Conservation (phyloP, 2,329 filamentous ascomycete genomes). For the Penicillium glabrum region DNA sequence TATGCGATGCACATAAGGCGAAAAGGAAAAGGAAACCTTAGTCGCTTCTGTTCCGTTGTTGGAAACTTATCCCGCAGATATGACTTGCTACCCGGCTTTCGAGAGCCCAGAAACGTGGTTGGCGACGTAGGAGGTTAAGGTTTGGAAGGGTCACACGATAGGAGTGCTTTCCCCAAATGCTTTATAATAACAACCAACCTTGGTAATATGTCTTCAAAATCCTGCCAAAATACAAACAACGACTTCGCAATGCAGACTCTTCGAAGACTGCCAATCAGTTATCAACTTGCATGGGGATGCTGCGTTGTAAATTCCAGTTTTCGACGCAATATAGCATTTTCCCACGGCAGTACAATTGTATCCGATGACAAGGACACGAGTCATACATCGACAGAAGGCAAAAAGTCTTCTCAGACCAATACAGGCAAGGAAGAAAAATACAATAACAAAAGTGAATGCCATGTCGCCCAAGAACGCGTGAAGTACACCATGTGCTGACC, state of each 20-base stretch:
- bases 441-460: neutral
- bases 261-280: neutral
- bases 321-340: neutral
- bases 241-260: neutral
- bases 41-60: neutral
- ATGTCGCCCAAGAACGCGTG: neutral
- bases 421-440: neutral
- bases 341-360: neutral
- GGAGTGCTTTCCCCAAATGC: neutral
- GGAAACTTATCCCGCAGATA: neutral
- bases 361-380: neutral
- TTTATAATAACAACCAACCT: neutral
- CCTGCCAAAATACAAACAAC: neutral
- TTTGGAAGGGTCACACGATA: neutral
- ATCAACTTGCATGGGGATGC: neutral
- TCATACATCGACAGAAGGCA: neutral
- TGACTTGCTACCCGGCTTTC: neutral
- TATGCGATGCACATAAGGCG: neutral
- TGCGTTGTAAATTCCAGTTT: neutral
- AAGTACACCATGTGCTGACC: too few species aligned
- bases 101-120: neutral
- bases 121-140: neutral
- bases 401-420: neutral
- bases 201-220: neutral
- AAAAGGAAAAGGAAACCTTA: neutral